These are phyloP conservation scores for Ascochyta fabae DNA, from an alignment of 2,329 filamentous ascomycete species.

Conservation along the genomic window DNA sequence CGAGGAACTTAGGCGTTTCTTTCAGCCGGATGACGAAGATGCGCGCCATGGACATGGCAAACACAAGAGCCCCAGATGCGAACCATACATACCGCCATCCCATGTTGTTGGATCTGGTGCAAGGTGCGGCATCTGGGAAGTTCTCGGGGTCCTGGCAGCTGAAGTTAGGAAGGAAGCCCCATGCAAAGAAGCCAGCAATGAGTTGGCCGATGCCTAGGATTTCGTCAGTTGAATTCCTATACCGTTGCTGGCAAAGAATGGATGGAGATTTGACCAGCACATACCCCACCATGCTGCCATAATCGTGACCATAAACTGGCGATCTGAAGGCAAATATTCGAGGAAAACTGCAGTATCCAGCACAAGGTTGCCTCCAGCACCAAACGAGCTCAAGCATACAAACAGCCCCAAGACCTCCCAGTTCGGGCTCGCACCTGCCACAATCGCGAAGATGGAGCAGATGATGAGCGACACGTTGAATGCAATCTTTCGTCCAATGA, in stretches of 20 bases:
- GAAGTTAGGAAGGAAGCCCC: conserved; percentile 60
- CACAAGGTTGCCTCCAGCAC: conserved; percentile 68
- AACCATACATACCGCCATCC: conserved; percentile 66
- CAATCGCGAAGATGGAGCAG: conserved; percentile 66
- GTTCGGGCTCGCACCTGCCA: conserved; percentile 70
- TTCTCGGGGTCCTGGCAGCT: conserved; percentile 51
- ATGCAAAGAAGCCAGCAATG: conserved; percentile 61
- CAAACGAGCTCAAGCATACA: conserved; percentile 68
- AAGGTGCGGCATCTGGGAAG: conserved; percentile 51
- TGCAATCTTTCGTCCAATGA: conserved; percentile 71
- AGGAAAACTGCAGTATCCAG: conserved; percentile 67
- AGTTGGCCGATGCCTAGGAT: conserved; percentile 56
- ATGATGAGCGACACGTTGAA: conserved; percentile 73
- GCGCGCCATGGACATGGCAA: conserved; percentile 60
- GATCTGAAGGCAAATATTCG: conserved; percentile 62
- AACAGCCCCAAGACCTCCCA: conserved; percentile 71
- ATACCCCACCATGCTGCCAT: conserved; percentile 64
- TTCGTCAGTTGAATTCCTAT: background rate
- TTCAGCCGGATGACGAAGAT: conserved; percentile 61
- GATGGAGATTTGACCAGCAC: background rate
- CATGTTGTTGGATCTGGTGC: conserved; percentile 59
- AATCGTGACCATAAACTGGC: conserved; percentile 70
- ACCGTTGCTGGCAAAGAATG: no score
- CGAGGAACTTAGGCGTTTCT: conserved; percentile 64
- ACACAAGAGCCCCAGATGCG: conserved; percentile 60